Evolutionary conservation across 768 basidiomycete species (phyloP), one percentile per base, ranked within the genome.

Genomic region (Cantharellus anzutake): DNA sequence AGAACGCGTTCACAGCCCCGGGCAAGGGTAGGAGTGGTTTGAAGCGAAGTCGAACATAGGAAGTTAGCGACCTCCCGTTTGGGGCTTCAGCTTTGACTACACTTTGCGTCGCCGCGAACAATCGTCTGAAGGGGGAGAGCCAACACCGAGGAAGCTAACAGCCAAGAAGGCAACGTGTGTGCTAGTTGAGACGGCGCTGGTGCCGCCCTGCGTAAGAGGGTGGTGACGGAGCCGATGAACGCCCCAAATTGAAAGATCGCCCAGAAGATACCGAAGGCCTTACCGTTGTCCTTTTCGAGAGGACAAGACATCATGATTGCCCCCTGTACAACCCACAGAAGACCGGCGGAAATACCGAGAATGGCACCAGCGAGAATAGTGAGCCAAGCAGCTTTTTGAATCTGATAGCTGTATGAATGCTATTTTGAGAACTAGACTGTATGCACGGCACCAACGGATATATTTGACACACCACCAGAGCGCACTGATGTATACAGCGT

Each of bases 191-290:
- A 73, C 70, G 2, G 70, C 68, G 51, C 63, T 64, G 56, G 70
- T 67, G 5, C 60, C 53, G 4, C 72, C 72, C 11, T 55, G 83
- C 40, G 72, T 0, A 78, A 87, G 42, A 89, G 72, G 11, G 86
- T 80, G 40, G 88, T 84, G 4, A 82, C 73, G 3, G 84, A 78
- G 39, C 87, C 86, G 52, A 90, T 80, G 53, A 91, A 84, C 51
- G 81, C 81, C 56, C 75, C 75, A 56, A 71, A 67, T 62, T 75
- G 70, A 71, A 75, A 74, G 63, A 75, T 71, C 41, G 71, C 72
- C 79, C 79, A 79, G 68, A 80, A 80, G 56, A 80, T 62, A 40
- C 71, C 71, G 61, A 80, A 78, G 16, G 72, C 72, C 61, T 69
- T 69, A 11, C 79, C 79, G 64, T 80, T 80, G 64, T 79, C 75